Evolutionary conservation across 495 filamentous ascomycete species (phyloP).

Genomic region (Tuber melanosporum): DNA sequence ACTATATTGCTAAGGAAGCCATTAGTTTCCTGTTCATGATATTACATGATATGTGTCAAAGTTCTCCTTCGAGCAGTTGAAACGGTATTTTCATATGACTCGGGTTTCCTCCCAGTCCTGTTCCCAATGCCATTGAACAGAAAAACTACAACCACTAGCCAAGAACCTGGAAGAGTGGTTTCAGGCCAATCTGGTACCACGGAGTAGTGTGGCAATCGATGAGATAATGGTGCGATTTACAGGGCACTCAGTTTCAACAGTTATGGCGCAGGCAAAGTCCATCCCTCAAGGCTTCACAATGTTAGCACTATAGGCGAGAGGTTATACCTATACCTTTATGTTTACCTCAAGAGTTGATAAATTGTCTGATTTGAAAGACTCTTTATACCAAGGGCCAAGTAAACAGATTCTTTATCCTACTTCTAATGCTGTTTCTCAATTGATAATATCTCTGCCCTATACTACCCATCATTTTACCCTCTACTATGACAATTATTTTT

Average conservation of each 20-base stretch:
- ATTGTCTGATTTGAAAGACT: neutral
- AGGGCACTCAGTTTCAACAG: too few relatives aligned
- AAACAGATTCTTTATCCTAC: neutral
- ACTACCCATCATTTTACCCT: neutral
- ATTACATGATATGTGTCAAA: neutral
- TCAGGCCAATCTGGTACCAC: too few relatives aligned
- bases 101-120: too few relatives aligned
- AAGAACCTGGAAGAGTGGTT: too few relatives aligned
- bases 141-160: too few relatives aligned
- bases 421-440: neutral
- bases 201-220: too few relatives aligned
- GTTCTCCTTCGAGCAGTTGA: too few relatives aligned
- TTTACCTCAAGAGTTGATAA: neutral
- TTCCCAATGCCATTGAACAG: too few relatives aligned
- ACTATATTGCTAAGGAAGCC: neutral
- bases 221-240: too few relatives aligned
- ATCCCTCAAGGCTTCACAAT: neutral
- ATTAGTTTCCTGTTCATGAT: neutral
- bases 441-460: neutral
- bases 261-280: neutral
- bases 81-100: too few relatives aligned
- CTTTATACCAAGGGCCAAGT: neutral
- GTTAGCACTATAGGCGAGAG: neutral
- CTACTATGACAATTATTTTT: neutral
- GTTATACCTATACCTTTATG: neutral